Conservation (phyloP, 192 early-diverging fungal genomes). For the Kickxella alabastrina region DNA sequence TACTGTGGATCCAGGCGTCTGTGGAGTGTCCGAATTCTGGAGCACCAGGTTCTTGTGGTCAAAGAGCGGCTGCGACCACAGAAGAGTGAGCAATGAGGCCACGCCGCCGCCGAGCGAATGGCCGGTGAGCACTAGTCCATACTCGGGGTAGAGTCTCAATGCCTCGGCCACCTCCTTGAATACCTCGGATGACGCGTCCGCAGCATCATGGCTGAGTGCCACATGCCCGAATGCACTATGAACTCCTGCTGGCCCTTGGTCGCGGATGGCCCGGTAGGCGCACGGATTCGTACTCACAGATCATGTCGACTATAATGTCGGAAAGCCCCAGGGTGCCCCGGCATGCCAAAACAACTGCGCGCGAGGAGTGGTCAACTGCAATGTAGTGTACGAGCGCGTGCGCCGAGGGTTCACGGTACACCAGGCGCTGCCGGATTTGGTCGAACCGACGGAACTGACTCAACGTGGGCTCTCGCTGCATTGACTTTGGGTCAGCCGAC, state of each 20-base stretch:
- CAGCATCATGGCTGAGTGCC: slow-evolving; percentile 65
- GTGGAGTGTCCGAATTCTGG: neutral
- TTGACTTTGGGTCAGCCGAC: neutral
- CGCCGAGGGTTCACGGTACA: slow-evolving; percentile 56
- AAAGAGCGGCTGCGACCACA: slow-evolving; percentile 61
- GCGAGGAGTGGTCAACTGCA: slow-evolving; percentile 73
- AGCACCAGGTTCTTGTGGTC: slow-evolving; percentile 3
- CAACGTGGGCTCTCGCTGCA: slow-evolving; percentile 15
- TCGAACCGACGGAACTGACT: slow-evolving; percentile 41
- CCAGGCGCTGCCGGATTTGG: slow-evolving; percentile 36
- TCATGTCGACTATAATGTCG: slow-evolving; percentile 85
- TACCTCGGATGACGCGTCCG: slow-evolving; percentile 62
- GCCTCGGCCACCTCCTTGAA: slow-evolving; percentile 69
- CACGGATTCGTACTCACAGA: slow-evolving; percentile 63
- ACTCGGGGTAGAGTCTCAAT: slow-evolving; percentile 67
- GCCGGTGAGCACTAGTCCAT: slow-evolving; percentile 79
- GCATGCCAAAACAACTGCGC: slow-evolving; percentile 75
- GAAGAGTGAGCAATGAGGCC: slow-evolving; percentile 67
- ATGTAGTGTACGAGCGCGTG: slow-evolving; percentile 77
- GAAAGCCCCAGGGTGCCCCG: slow-evolving; percentile 84
- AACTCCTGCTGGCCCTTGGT: slow-evolving; percentile 20
- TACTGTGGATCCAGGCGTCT: slow-evolving; percentile 25
- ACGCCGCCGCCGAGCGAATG: slow-evolving; percentile 89
- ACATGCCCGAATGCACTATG: slow-evolving; percentile 83
- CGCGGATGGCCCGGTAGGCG: slow-evolving; percentile 20